Conservation (phyloP, 176 grass and related monocot species). For the Luzula sylvatica region DNA sequence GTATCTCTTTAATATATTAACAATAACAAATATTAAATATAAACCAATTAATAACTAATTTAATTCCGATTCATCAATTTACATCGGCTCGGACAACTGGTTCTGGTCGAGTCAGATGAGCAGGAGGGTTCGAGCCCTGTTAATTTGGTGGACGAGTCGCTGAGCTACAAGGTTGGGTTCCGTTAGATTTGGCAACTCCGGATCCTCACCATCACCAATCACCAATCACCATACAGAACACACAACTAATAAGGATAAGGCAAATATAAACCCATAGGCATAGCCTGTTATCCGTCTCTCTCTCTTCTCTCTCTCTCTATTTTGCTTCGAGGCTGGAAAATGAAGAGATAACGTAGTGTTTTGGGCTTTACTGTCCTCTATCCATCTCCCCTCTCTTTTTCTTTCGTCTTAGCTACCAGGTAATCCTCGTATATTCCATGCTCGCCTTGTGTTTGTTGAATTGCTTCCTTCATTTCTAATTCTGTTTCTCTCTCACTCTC, state of each 20-base stretch:
- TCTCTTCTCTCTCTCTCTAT: background rate
- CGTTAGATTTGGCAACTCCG: too few species aligned
- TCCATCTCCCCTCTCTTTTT: background rate
- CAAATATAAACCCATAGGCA: slow-evolving; percentile 10
- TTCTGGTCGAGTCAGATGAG: too few species aligned
- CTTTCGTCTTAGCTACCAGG: background rate
- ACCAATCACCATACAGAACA: slow-evolving; percentile 9
- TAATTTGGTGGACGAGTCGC: too few species aligned
- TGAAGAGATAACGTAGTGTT: slow-evolving; percentile 12
- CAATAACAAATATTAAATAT: too few species aligned
- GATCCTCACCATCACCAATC: background rate
- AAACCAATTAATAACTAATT: too few species aligned
- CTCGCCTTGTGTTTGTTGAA: slow-evolving; percentile 13
- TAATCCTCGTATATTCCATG: background rate
- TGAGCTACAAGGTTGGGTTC: too few species aligned
- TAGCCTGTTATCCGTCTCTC: background rate
- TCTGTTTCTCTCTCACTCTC: background rate
- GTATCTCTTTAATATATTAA: too few species aligned
- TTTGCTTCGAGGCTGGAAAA: background rate
- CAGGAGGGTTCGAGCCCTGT: too few species aligned
- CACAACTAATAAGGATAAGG: slow-evolving; percentile 31
- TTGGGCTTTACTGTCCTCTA: background rate
- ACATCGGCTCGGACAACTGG: too few species aligned
- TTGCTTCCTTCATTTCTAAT: slow-evolving; percentile 8
- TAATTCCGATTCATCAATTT: too few species aligned